phyloP scores from a whole-genome alignment of 2,329 filamentous ascomycete species.

The Talaromyces marneffei region DNA sequence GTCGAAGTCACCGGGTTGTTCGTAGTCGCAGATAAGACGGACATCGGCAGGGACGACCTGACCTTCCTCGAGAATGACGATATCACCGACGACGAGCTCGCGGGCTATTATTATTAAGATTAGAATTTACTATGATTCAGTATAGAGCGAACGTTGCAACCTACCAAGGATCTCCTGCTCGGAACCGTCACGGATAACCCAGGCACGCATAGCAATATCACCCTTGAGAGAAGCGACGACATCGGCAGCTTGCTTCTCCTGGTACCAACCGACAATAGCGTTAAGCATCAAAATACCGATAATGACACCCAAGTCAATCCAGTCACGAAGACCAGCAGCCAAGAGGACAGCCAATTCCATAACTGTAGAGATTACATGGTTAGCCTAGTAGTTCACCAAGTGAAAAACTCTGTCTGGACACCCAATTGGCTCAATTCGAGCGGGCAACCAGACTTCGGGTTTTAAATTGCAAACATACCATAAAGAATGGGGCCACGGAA shows the following conservation, averaged over 20 bases:
- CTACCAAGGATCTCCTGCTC: conserved; percentile 57
- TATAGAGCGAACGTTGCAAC: neutral
- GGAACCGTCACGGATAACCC: conserved; percentile 57
- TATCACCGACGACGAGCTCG: conserved; percentile 66
- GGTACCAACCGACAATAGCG: conserved; percentile 67
- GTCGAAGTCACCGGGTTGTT: conserved; percentile 57
- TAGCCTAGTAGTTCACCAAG: neutral
- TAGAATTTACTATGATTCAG: neutral
- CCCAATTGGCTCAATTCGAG: neutral
- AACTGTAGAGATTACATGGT: conserved; percentile 30
- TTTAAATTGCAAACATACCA: conserved; percentile 46
- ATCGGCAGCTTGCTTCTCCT: conserved; percentile 69
- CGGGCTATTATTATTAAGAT: conserved; percentile 30
- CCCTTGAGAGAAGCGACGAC: conserved; percentile 65
- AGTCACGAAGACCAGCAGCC: conserved; percentile 63
- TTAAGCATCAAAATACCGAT: conserved; percentile 66
- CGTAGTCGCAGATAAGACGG: conserved; percentile 63
- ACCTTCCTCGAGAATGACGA: conserved; percentile 64
- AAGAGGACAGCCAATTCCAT: conserved; percentile 68
- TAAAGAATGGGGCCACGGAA: conserved; percentile 68
- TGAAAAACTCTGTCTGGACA: neutral
- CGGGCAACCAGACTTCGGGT: neutral
- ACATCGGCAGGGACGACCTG: conserved; percentile 60
- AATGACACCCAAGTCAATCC: conserved; percentile 68
- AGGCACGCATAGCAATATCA: conserved; percentile 66